Conservation (phyloP, 495 filamentous ascomycete genomes). For the Aspergillus haitiensis region DNA sequence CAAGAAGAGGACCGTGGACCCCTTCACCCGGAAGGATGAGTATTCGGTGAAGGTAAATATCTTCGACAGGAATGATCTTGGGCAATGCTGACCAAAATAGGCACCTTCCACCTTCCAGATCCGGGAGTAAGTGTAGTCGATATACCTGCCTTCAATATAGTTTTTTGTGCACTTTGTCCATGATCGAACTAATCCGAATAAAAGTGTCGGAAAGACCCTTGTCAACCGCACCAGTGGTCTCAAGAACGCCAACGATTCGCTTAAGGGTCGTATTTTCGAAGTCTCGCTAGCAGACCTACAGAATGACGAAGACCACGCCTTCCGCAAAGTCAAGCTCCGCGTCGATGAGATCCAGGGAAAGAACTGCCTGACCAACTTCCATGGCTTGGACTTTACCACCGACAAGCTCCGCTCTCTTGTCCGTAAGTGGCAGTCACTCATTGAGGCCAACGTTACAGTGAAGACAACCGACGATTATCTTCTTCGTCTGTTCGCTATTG, state of each 20-base stretch:
- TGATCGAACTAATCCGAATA: slow-evolving; percentile 22
- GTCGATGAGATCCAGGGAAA: slow-evolving; percentile 99
- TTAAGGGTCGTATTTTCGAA: slow-evolving; percentile 98
- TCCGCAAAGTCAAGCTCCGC: slow-evolving; percentile 98
- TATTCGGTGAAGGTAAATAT: slow-evolving; percentile 86
- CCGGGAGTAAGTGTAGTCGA: slow-evolving; percentile 74
- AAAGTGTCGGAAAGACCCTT: slow-evolving; percentile 95
- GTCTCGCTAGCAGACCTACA: slow-evolving; percentile 98
- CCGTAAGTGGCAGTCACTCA: slow-evolving; percentile 98
- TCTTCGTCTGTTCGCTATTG: slow-evolving; percentile 95
- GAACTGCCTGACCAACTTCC: slow-evolving; percentile 99
- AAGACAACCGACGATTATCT: slow-evolving; percentile 99
- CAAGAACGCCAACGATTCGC: slow-evolving; percentile 98
- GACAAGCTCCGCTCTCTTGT: slow-evolving; percentile 98
- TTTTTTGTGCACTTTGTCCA: slow-evolving; percentile 2
- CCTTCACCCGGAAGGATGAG: slow-evolving; percentile 98
- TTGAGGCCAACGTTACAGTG: slow-evolving; percentile 98
- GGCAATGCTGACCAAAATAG: slow-evolving; percentile 46
- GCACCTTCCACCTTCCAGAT: slow-evolving; percentile 94
- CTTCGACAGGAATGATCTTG: background rate
- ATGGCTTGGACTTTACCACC: slow-evolving; percentile 99
- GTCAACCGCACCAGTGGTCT: slow-evolving; percentile 99
- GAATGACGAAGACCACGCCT: slow-evolving; percentile 98
- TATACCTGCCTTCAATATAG: slow-evolving; percentile 9
- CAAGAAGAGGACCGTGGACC: slow-evolving; percentile 98